A percentile compares a stretch with the other conserved stretches of the same genome.
Conservation (phyloP, 2,329 filamentous ascomycete genomes). For the Fusarium brevicatenulatum region DNA sequence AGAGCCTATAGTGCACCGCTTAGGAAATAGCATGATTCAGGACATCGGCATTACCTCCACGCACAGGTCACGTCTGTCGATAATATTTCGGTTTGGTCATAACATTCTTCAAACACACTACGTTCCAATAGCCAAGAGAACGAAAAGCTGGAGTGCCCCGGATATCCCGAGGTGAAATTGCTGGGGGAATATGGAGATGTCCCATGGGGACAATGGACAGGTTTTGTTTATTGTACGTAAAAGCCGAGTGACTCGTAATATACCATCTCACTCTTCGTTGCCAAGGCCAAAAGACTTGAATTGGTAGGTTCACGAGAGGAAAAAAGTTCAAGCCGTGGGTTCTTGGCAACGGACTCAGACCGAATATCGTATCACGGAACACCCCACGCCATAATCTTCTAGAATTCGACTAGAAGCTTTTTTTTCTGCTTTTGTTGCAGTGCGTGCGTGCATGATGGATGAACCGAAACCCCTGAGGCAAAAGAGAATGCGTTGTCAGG, state of each 20-base stretch:
- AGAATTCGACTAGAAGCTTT: conserved; percentile 39
- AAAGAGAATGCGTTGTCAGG: conserved; percentile 3
- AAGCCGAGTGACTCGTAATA: conserved; percentile 17
- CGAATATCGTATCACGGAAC: conserved; percentile 13
- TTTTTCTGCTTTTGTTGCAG: not conserved
- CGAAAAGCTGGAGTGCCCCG: conserved; percentile 37
- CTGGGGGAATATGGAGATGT: conserved; percentile 32
- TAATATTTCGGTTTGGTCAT: conserved; percentile 1
- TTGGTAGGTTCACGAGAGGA: not conserved
- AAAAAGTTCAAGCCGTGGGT: not conserved
- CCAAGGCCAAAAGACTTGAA: not conserved
- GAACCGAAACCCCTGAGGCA: conserved; percentile 6
- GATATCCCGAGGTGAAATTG: conserved; percentile 17
- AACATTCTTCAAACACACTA: not conserved
- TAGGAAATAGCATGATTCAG: conserved; percentile 6
- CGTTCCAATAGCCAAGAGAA: conserved; percentile 11
- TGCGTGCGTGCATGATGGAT: not conserved
- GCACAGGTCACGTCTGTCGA: conserved; percentile 24
- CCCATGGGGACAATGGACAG: conserved; percentile 35
- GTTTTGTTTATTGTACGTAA: conserved; percentile 41
- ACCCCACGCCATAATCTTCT: conserved; percentile 30
- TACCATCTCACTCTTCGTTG: not conserved
- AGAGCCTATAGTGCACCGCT: not conserved
- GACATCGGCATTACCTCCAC: conserved; percentile 18
- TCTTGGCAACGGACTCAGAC: conserved; percentile 25